phyloP scores from a whole-genome alignment of 2,329 filamentous ascomycete genomes.

The Fusarium musae region DNA sequence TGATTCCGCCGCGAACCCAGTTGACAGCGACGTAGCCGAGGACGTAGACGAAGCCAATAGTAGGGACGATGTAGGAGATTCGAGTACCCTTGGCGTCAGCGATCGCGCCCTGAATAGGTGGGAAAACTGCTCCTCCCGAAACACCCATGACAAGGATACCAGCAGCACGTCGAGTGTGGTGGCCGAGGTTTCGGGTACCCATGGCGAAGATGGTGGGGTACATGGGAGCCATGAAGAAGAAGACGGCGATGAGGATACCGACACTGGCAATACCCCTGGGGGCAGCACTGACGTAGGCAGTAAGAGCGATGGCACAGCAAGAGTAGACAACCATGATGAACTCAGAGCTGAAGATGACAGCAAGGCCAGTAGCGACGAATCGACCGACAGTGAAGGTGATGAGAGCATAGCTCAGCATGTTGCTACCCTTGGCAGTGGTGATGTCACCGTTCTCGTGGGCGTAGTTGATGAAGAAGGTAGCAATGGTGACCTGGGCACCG shows the following conservation, averaged over 20 bases:
- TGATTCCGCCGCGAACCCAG: slow-evolving; percentile 37
- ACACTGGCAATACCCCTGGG: slow-evolving; percentile 57
- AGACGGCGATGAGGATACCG: slow-evolving; percentile 74
- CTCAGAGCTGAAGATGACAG: slow-evolving; percentile 69
- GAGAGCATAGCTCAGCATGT: slow-evolving; percentile 79
- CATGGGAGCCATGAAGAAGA: slow-evolving; percentile 84
- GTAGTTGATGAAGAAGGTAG: slow-evolving; percentile 79
- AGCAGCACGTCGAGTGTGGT: slow-evolving; percentile 79
- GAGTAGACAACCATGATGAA: slow-evolving; percentile 76
- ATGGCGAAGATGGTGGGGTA: slow-evolving; percentile 85
- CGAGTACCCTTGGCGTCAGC: slow-evolving; percentile 40
- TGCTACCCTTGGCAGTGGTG: slow-evolving; percentile 62
- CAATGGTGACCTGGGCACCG: slow-evolving; percentile 75
- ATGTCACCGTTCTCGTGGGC: slow-evolving; percentile 67
- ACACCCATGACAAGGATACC: slow-evolving; percentile 78
- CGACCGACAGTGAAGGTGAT: slow-evolving; percentile 79
- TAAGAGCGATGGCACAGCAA: slow-evolving; percentile 70
- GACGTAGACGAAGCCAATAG: slow-evolving; percentile 41
- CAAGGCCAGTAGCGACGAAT: slow-evolving; percentile 74
- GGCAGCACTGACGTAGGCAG: slow-evolving; percentile 59
- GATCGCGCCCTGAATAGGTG: slow-evolving; percentile 34
- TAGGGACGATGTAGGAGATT: slow-evolving; percentile 39
- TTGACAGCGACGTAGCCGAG: slow-evolving; percentile 32
- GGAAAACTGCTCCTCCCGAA: slow-evolving; percentile 63
- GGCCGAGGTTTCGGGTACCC: slow-evolving; percentile 78